Evolutionary conservation across 352 stramenopile genomes (phyloP).

Genomic region (Phytopythium oedochilum): DNA sequence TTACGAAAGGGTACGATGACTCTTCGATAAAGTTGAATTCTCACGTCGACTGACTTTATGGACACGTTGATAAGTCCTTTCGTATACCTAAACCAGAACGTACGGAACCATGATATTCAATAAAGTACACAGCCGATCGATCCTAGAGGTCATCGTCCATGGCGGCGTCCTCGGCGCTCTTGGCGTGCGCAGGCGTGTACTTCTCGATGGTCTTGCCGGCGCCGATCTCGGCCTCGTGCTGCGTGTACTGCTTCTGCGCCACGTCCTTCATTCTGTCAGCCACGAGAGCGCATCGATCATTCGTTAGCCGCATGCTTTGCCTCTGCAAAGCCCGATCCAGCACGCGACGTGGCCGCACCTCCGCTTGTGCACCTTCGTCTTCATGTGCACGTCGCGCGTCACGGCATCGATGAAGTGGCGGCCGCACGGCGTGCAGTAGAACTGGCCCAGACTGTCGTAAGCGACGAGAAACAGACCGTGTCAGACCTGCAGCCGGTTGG

Average conservation of each 20-base stretch:
- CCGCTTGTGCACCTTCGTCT: slow-evolving; percentile 86
- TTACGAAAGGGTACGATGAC: neutral
- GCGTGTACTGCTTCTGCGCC: slow-evolving; percentile 87
- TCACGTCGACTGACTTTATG: neutral
- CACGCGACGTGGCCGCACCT: slow-evolving; percentile 21
- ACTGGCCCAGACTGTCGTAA: slow-evolving; percentile 66
- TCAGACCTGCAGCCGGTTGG: neutral
- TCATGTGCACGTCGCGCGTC: slow-evolving; percentile 75
- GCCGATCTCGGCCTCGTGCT: slow-evolving; percentile 73
- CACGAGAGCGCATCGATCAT: neutral
- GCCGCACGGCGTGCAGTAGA: slow-evolving; percentile 84
- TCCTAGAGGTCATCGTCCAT: slow-evolving; percentile 73
- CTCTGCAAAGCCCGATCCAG: neutral
- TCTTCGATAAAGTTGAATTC: slow-evolving; percentile 1
- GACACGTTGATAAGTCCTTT: too few relatives aligned
- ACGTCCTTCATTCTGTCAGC: slow-evolving; percentile 78
- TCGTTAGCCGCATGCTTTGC: neutral
- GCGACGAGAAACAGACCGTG: slow-evolving; percentile 3
- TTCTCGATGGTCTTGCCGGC: slow-evolving; percentile 70
- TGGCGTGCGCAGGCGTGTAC: slow-evolving; percentile 54
- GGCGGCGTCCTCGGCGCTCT: slow-evolving; percentile 18
- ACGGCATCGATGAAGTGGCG: slow-evolving; percentile 83
- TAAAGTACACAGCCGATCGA: slow-evolving; percentile 16
- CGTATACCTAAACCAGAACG: neutral
- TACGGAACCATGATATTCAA: slow-evolving; percentile 6